These are phyloP conservation scores for Colletotrichum chlorophyti DNA, from an alignment of 2,329 filamentous ascomycete genomes.

Conservation along the genomic window DNA sequence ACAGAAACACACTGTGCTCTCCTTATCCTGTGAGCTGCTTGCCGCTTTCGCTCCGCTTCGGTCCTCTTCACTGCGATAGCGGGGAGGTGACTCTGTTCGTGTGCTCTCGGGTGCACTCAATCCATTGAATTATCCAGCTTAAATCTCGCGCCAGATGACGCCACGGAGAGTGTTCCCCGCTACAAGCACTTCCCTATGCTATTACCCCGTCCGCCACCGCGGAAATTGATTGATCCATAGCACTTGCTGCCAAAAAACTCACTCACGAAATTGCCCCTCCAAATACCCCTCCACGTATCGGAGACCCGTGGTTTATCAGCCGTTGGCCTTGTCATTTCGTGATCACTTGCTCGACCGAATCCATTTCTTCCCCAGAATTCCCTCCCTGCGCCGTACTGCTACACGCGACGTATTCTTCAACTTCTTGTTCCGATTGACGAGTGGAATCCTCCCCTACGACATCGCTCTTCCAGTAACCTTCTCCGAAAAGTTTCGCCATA, in stretches of 20 bases:
- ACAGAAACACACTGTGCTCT: constrained; percentile 6
- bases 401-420: constrained; percentile 2
- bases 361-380: not conserved
- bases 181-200: not conserved
- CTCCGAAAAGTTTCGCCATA: constrained; percentile 5
- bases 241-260: constrained; percentile 17
- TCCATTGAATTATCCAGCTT: constrained; percentile 3
- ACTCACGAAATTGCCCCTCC: constrained; percentile 28
- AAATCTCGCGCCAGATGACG: constrained; percentile 21
- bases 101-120: not conserved
- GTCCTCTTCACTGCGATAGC: not conserved
- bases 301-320: constrained; percentile 28
- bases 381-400: no score
- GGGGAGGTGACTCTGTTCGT: no score
- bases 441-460: not conserved
- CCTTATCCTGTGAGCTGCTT: not conserved
- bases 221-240: constrained; percentile 2
- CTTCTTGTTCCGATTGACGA: constrained; percentile 1
- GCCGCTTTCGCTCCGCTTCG: constrained; percentile 22
- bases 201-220: not conserved
- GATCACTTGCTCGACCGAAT: constrained; percentile 10
- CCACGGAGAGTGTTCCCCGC: not conserved
- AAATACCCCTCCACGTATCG: constrained; percentile 25
- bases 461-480: not conserved
- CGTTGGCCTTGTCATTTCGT: constrained; percentile 18